These are phyloP conservation scores for Neodidymelliopsis sp. DNA, from an alignment of 2,329 filamentous ascomycete genomes.

Conservation along the genomic window DNA sequence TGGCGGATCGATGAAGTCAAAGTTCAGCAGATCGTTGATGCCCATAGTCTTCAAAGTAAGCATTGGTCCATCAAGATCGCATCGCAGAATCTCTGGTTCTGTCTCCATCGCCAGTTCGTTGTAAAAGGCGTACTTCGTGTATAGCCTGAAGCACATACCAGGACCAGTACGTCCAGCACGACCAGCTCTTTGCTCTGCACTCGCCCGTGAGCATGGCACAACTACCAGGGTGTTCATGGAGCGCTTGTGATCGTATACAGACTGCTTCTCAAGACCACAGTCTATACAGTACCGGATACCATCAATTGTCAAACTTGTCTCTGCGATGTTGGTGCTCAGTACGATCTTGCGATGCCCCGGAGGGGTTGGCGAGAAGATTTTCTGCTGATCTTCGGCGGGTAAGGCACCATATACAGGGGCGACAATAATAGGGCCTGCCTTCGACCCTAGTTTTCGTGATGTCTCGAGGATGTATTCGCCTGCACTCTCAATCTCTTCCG, in stretches of 20 bases:
- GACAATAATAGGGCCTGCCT: constrained; percentile 85
- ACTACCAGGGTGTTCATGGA: constrained; percentile 93
- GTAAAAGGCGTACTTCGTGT: constrained; percentile 92
- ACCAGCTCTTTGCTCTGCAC: constrained; percentile 90
- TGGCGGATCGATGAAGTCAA: constrained; percentile 96
- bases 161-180: constrained; percentile 91
- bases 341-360: constrained; percentile 88
- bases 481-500: constrained; percentile 93
- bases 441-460: constrained; percentile 81
- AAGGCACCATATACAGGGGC: constrained; percentile 95
- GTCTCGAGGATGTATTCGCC: constrained; percentile 87
- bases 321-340: constrained; percentile 94
- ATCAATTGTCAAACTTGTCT: constrained; percentile 94
- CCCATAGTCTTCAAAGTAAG: constrained; percentile 87
- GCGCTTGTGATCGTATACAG: constrained; percentile 87
- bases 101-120: constrained; percentile 94
- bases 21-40: constrained; percentile 90
- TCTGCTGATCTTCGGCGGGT: constrained; percentile 86
- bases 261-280: constrained; percentile 93
- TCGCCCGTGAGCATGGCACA: constrained; percentile 88
- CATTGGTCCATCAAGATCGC: constrained; percentile 84
- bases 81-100: constrained; percentile 90
- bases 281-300: constrained; percentile 97
- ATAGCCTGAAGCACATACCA: constrained; percentile 91
- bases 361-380: constrained; percentile 94